Evolutionary conservation across 2,329 filamentous ascomycete species (phyloP).

Genomic region (Zymoseptoria brevis): DNA sequence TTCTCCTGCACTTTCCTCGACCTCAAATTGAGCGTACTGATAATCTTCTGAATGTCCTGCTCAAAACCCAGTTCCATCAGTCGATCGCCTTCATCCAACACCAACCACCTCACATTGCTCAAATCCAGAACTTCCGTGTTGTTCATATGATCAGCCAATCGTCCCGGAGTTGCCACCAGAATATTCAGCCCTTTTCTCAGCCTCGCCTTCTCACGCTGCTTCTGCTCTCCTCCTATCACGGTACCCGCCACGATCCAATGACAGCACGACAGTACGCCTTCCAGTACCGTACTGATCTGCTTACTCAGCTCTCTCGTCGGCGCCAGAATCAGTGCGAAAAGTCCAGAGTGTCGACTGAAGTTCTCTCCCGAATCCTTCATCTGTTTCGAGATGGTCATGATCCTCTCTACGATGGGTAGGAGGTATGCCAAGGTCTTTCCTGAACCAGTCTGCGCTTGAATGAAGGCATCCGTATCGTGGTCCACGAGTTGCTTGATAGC

Average conservation of each 20-base stretch:
- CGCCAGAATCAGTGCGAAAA: conserved; percentile 90
- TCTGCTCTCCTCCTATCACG: conserved; percentile 64
- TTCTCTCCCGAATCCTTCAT: conserved; percentile 36
- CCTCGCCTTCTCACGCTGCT: conserved; percentile 82
- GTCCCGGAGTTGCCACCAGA: conserved; percentile 85
- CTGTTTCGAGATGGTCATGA: conserved; percentile 62
- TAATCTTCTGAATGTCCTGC: conserved; percentile 81
- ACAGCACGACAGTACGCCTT: conserved; percentile 76
- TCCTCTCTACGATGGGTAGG: conserved; percentile 80
- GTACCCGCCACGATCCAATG: conserved; percentile 92
- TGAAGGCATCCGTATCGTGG: conserved; percentile 81
- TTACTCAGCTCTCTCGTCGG: conserved; percentile 91
- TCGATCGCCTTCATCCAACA: conserved; percentile 94
- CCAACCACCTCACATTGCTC: conserved; percentile 82
- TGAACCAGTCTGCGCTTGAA: conserved; percentile 94
- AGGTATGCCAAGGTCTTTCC: conserved; percentile 90
- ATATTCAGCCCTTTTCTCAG: conserved; percentile 93
- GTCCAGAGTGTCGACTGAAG: conserved; percentile 74
- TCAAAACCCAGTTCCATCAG: conserved; percentile 98
- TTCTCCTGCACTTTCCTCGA: conserved; percentile 52
- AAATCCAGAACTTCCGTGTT: conserved; percentile 86
- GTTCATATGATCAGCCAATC: conserved; percentile 82
- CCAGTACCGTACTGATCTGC: conserved; percentile 81
- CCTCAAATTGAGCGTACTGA: conserved; percentile 65
- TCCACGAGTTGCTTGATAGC: conserved; percentile 73